These are phyloP conservation scores for Trypanosoma rangeli DNA, from an alignment of 208 protist species.

Conservation along the genomic window DNA sequence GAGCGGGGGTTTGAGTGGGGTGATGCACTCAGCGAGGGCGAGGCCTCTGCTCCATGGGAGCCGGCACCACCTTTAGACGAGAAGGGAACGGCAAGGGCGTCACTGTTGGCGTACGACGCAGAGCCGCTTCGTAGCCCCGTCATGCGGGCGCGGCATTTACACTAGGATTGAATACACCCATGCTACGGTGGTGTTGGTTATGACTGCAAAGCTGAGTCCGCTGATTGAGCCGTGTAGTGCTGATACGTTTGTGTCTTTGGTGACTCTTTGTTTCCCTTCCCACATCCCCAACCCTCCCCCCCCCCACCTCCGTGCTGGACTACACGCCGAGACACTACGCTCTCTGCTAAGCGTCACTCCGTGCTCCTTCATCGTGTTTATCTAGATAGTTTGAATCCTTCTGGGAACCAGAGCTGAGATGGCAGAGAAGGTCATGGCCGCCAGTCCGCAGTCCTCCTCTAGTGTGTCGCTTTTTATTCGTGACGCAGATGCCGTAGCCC, in stretches of 20 bases:
- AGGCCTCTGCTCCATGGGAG: not conserved
- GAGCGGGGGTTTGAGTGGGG: not conserved
- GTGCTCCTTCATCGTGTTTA: not conserved
- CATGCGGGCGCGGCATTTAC: not conserved
- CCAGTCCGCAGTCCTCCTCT: not conserved
- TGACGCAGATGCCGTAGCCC: slow-evolving; percentile 28
- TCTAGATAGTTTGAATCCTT: not conserved
- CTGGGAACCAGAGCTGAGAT: not conserved
- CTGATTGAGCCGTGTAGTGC: no score
- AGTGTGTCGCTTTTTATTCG: slow-evolving; percentile 46
- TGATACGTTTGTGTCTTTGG: not conserved
- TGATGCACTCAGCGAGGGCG: not conserved
- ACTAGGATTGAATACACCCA: not conserved
- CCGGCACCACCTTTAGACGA: slow-evolving; percentile 10
- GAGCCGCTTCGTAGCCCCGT: slow-evolving; percentile 10
- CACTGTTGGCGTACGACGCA: not conserved
- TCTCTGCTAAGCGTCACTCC: not conserved
- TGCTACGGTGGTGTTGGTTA: not conserved
- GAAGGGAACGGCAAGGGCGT: slow-evolving; percentile 2
- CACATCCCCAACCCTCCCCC: not conserved
- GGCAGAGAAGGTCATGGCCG: slow-evolving; percentile 1
- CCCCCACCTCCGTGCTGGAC: no score
- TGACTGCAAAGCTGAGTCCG: not conserved
- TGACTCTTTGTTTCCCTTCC: not conserved
- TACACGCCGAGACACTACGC: not conserved